These are phyloP conservation scores for Teunomyces aglyptinius DNA, from an alignment of 805 yeast species.

Conservation along the genomic window DNA sequence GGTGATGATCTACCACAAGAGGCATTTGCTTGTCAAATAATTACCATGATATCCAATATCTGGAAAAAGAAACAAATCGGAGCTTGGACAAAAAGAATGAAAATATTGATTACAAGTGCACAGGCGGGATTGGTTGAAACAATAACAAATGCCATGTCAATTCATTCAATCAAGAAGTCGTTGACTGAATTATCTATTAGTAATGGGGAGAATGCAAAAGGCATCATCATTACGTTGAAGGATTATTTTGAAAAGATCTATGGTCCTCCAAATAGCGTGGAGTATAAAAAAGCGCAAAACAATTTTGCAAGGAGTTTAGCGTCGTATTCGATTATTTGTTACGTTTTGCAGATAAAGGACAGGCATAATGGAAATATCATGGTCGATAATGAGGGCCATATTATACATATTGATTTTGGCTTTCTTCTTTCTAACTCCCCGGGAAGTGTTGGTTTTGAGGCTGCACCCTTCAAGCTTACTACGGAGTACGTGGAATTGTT, in stretches of 20 bases:
- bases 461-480: constrained; percentile 94
- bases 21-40: constrained; percentile 95
- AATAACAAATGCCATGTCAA: constrained; percentile 88
- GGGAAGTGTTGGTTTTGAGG: constrained; percentile 95
- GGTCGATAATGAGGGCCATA: constrained; percentile 95
- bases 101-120: constrained; percentile 86
- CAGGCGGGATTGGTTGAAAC: constrained; percentile 93
- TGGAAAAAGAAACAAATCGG: constrained; percentile 72
- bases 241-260: constrained; percentile 79
- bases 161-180: constrained; percentile 93
- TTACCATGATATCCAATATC: constrained; percentile 78
- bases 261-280: constrained; percentile 58
- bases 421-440: constrained; percentile 91
- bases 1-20: constrained; percentile 96
- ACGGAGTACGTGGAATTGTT: constrained; percentile 83
- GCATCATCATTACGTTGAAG: constrained; percentile 64
- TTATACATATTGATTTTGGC: constrained; percentile 94
- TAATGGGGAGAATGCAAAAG: constrained; percentile 67
- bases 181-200: constrained; percentile 71
- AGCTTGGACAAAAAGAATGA: constrained; percentile 93
- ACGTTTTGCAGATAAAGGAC: constrained; percentile 88
- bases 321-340: constrained; percentile 87
- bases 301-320: constrained; percentile 87
- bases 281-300: constrained; percentile 73
- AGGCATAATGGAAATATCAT: constrained; percentile 97